These are phyloP conservation scores for Lophiotrema nucula DNA, from an alignment of 495 filamentous ascomycete species.

Conservation along the genomic window DNA sequence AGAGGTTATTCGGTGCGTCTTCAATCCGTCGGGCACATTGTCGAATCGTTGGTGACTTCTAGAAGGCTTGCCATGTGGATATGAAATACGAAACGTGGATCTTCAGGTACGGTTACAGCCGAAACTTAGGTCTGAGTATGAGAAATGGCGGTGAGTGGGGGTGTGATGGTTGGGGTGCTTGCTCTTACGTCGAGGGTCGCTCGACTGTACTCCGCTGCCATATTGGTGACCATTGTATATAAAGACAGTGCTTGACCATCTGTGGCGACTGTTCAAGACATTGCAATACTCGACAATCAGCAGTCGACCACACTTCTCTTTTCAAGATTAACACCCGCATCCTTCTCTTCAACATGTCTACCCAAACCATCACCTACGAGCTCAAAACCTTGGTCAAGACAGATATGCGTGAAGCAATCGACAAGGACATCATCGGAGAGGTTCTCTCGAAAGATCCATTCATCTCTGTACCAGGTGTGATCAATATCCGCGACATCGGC, in stretches of 20 bases:
- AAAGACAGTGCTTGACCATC: not conserved
- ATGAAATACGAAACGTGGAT: not conserved
- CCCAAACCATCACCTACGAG: not conserved
- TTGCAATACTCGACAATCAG: not conserved
- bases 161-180: not conserved
- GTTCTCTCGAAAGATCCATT: conserved; percentile 48
- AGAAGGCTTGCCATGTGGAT: not conserved
- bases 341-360: conserved; percentile 5
- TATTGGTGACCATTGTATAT: not conserved
- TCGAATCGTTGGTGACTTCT: not conserved
- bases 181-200: not conserved
- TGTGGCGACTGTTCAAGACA: not conserved
- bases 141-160: not conserved
- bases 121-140: not conserved
- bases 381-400: conserved; percentile 9
- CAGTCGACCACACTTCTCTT: not conserved
- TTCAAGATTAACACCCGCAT: not conserved
- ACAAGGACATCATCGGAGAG: not conserved
- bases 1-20: not conserved
- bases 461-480: conserved; percentile 50
- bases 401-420: conserved; percentile 10
- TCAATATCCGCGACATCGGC: conserved; percentile 62
- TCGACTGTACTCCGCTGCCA: not conserved
- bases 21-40: not conserved
- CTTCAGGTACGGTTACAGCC: not conserved